A percentile compares a stretch with the other conserved stretches of the same genome.
These are phyloP conservation scores for Starmera quercuum DNA, from an alignment of 805 yeast species.

Conservation along the genomic window DNA sequence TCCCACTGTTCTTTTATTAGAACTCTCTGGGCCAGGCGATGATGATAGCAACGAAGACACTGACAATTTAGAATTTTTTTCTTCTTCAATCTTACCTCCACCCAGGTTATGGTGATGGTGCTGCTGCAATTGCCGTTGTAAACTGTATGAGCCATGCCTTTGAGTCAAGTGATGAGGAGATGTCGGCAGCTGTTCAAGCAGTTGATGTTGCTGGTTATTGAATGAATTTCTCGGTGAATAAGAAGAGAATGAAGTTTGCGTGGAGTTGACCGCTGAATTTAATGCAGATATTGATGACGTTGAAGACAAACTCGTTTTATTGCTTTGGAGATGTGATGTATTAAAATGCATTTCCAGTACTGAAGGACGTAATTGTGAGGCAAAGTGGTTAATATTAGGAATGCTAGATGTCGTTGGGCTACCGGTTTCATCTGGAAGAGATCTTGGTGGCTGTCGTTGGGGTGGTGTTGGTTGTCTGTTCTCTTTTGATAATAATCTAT, in stretches of 20 bases:
- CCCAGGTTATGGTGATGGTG: too few relatives aligned
- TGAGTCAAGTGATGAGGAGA: too few relatives aligned
- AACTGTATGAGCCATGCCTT: too few relatives aligned
- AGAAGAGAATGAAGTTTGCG: conserved; percentile 18
- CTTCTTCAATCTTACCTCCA: too few relatives aligned
- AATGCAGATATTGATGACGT: conserved; percentile 12
- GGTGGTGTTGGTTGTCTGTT: conserved; percentile 2
- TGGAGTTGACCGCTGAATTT: conserved; percentile 17
- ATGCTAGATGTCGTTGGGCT: conserved; percentile 3
- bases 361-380: conserved; percentile 18
- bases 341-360: conserved; percentile 11
- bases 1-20: too few relatives aligned
- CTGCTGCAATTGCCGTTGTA: too few relatives aligned
- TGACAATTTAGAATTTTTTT: too few relatives aligned
- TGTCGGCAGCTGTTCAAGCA: neutral
- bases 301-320: conserved; percentile 8
- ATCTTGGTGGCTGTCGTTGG: conserved; percentile 14
- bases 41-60: too few relatives aligned
- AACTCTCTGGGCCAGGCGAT: too few relatives aligned
- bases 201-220: conserved; percentile 1
- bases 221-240: conserved; percentile 16
- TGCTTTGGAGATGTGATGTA: neutral
- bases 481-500: too few relatives aligned
- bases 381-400: conserved; percentile 11
- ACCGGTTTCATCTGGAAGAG: conserved; percentile 13